Evolutionary conservation across 2,329 filamentous ascomycete genomes (phyloP).

Genomic region (Trichophyton verrucosum): DNA sequence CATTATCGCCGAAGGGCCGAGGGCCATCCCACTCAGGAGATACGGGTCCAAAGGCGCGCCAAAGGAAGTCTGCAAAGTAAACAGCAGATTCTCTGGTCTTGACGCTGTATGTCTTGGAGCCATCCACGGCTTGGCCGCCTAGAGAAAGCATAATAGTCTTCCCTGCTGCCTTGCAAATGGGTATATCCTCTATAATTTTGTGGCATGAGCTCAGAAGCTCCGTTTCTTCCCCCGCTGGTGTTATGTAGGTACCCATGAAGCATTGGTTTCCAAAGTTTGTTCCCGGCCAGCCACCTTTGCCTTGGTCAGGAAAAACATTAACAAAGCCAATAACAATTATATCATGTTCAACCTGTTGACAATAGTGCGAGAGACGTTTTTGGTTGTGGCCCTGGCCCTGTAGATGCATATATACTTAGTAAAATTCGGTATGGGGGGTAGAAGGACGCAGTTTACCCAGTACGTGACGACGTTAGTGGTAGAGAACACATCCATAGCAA

Average conservation of each 20-base stretch:
- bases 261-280: constrained; percentile 48
- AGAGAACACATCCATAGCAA: constrained; percentile 29
- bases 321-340: constrained; percentile 47
- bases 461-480: constrained; percentile 42
- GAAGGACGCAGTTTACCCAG: constrained; percentile 29
- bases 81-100: constrained; percentile 27
- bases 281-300: constrained; percentile 35
- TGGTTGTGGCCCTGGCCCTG: constrained; percentile 43
- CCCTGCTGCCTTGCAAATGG: constrained; percentile 28
- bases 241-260: constrained; percentile 26
- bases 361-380: constrained; percentile 38
- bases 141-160: constrained; percentile 38
- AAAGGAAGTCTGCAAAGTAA: constrained; percentile 40
- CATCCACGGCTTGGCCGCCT: constrained; percentile 31
- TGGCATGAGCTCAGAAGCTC: constrained; percentile 34
- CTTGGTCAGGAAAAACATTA: constrained; percentile 40
- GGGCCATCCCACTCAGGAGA: constrained; percentile 25
- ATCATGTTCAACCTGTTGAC: constrained; percentile 40
- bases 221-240: constrained; percentile 27
- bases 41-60: constrained; percentile 39
- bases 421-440: not conserved
- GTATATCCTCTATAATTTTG: constrained; percentile 33
- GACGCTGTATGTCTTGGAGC: constrained; percentile 31
- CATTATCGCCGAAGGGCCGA: constrained; percentile 36
- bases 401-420: constrained; percentile 7